Conservation (phyloP, 2,329 filamentous ascomycete species). For the Alternaria viburni region DNA sequence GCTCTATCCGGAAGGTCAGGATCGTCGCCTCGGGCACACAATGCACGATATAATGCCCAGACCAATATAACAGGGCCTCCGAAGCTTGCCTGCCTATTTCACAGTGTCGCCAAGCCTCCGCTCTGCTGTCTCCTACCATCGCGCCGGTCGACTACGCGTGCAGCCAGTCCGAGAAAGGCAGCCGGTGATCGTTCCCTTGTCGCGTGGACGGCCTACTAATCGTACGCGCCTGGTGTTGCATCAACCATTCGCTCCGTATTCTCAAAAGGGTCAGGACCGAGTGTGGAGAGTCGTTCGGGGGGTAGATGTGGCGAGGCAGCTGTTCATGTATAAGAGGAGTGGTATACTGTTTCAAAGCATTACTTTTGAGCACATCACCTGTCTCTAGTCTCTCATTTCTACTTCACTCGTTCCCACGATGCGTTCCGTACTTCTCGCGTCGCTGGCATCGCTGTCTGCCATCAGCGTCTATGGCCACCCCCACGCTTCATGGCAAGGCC, state of each 20-base stretch:
- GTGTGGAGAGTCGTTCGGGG: neutral
- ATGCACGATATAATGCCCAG: slow-evolving; percentile 25
- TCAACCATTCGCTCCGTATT: neutral
- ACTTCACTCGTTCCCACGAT: slow-evolving; percentile 26
- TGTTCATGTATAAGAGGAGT: slow-evolving; percentile 18
- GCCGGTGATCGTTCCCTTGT: slow-evolving; percentile 9
- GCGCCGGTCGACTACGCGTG: slow-evolving; percentile 8
- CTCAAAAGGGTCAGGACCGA: neutral
- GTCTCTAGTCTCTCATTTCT: slow-evolving; percentile 21
- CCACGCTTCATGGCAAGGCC: slow-evolving; percentile 10
- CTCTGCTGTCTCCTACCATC: slow-evolving; percentile 7
- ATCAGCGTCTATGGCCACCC: slow-evolving; percentile 34
- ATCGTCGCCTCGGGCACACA: slow-evolving; percentile 5
- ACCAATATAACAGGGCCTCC: slow-evolving; percentile 7
- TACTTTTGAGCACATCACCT: slow-evolving; percentile 4
- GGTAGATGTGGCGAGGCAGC: slow-evolving; percentile 1
- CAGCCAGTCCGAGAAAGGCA: slow-evolving; percentile 18
- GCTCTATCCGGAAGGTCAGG: slow-evolving; percentile 25
- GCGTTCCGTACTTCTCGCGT: slow-evolving; percentile 40
- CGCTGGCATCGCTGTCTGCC: slow-evolving; percentile 35
- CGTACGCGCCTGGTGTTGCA: slow-evolving; percentile 7
- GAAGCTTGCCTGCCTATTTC: slow-evolving; percentile 27
- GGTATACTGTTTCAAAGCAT: neutral
- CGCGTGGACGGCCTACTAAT: slow-evolving; percentile 10
- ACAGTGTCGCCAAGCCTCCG: slow-evolving; percentile 21